Percentiles rank a stretch among this genome's conserved stretches.
These are phyloP conservation scores for Asterochloris erici DNA, from an alignment of 139 green algal genomes.

Conservation along the genomic window DNA sequence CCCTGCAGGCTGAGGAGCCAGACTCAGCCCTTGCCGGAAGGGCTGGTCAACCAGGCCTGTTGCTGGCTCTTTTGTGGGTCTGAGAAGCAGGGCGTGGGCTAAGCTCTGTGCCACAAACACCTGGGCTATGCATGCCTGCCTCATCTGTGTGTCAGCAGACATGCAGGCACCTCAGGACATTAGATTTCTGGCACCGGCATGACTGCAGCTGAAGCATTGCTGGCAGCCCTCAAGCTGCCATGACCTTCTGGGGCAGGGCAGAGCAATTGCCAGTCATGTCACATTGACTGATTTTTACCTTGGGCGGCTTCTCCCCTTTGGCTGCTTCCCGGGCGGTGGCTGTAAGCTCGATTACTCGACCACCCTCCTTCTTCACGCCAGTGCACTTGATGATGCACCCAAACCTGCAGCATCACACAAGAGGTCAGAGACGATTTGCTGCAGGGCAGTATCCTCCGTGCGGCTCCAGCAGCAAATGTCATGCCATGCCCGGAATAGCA, in stretches of 20 bases:
- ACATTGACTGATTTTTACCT: conserved; percentile 37
- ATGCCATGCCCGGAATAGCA: background rate
- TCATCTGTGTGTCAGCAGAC: background rate
- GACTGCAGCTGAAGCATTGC: background rate
- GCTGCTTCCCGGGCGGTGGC: conserved; percentile 29
- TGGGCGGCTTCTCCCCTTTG: conserved; percentile 73
- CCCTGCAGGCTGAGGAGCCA: conserved; percentile 48
- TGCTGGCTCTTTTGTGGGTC: background rate
- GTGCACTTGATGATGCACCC: conserved; percentile 85
- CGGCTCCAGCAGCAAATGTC: background rate
- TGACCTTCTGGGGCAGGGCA: background rate
- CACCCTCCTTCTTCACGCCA: conserved; percentile 47
- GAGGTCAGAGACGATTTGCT: background rate
- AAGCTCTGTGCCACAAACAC: background rate
- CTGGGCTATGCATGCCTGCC: background rate
- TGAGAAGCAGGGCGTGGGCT: no score
- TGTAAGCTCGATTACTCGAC: conserved; percentile 64
- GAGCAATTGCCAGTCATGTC: background rate
- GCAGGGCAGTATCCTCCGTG: background rate
- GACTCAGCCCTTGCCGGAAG: background rate
- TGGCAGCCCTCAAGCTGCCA: background rate
- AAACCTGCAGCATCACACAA: conserved; percentile 64
- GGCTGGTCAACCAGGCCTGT: background rate
- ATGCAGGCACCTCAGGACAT: background rate
- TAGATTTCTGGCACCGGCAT: background rate